Base-by-base conservation (phyloP, 352 stramenopile genomes). In the Phytophthora tentaculata region DNA sequence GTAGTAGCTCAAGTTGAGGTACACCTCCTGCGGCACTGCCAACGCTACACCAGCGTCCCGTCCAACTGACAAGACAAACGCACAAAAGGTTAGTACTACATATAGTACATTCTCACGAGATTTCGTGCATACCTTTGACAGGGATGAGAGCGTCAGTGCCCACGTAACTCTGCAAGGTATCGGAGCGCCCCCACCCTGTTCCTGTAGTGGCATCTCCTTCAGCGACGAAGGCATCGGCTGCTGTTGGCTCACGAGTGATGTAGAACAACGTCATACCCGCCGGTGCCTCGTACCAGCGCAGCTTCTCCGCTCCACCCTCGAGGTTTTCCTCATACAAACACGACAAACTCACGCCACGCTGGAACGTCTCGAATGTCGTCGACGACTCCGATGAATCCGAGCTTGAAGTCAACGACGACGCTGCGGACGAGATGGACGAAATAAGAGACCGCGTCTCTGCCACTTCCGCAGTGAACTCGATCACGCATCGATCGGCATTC, bases 291-390 rank as follows among this genome's bases (percentile, higher is more conserved):
- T 97, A 98, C 94, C 94, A 98, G 0, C 93, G 79, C 28, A 77
- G 43, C 45, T 94, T 92, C 47, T 94, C 84, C 0, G 86, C 67
- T 0, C 86, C 85, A 22, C 83, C 88, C 57, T 91, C 88, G 2
- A 95, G 69, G 22, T 94, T 91, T 53, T 94, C 88, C 54, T 94
- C 97, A 67, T 96, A 99, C 0, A 82, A 77, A 68, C 97, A 99
- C 9, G 90, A 82, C 14, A 99, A 76, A 43, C 85, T 82, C 48
- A 98, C 86, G 5, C 94, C 94, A 19, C 86, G 81, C 39, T 91
- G 56, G 13, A 74, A 73, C 2, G 70, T 69, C 24, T 48, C 48
- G 22, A 64, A 69, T 10, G 51, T 58, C 41, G 67, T 60, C 8
- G 45, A 8, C 14, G 65, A 50, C n/a, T 39, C 2, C 2, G 71